phyloP scores from a whole-genome alignment of 1,139 yeast species.

The Yamadazyma epiphylla region DNA sequence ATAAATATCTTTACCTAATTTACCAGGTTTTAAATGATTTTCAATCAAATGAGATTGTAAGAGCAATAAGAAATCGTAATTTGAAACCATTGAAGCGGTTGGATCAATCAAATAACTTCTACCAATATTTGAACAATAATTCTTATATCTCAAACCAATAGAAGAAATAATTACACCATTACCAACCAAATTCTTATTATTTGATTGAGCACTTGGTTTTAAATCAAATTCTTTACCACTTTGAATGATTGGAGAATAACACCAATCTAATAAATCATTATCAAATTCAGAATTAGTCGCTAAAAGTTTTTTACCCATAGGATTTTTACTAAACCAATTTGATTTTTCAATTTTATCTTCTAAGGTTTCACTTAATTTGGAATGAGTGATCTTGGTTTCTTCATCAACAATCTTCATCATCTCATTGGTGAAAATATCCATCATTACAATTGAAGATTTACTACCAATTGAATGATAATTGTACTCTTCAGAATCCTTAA shows the following conservation, averaged over 20 bases:
- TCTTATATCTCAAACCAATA: constrained; percentile 81
- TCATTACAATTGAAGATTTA: constrained; percentile 72
- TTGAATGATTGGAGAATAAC: constrained; percentile 88
- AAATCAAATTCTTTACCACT: constrained; percentile 85
- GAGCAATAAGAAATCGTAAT: constrained; percentile 71
- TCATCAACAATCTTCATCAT: constrained; percentile 88
- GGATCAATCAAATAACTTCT: constrained; percentile 93
- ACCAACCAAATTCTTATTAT: constrained; percentile 59
- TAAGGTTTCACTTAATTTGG: constrained; percentile 68
- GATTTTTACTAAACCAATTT: constrained; percentile 63
- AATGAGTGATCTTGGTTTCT: constrained; percentile 71
- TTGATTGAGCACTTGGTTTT: constrained; percentile 79
- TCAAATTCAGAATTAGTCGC: constrained; percentile 56
- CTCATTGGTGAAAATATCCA: constrained; percentile 82
- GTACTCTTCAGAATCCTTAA: constrained; percentile 79
- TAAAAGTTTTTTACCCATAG: constrained; percentile 53
- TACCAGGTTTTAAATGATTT: constrained; percentile 61
- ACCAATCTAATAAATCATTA: constrained; percentile 82
- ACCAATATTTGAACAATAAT: constrained; percentile 84
- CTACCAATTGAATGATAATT: constrained; percentile 66
- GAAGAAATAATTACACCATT: constrained; percentile 84
- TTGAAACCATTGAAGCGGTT: constrained; percentile 68
- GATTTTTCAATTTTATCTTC: constrained; percentile 80
- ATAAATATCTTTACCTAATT: constrained; percentile 63
- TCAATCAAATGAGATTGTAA: constrained; percentile 62